Evolutionary conservation across 2,329 filamentous ascomycete genomes (phyloP).

Genomic region (Colletotrichum higginsianum): DNA sequence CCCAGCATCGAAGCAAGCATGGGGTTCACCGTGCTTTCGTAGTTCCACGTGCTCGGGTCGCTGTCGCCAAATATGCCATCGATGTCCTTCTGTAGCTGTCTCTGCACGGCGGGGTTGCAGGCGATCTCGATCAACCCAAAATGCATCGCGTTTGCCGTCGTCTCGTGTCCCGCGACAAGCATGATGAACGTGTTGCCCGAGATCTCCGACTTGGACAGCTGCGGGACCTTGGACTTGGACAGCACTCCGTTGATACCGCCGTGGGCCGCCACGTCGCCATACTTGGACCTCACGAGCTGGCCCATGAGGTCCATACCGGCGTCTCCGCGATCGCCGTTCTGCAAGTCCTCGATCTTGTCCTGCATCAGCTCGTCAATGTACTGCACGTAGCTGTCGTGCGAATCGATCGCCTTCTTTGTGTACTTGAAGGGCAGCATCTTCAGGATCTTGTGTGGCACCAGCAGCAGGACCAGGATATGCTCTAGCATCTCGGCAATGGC

Average conservation of each 20-base stretch:
- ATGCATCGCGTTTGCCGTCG: slow-evolving; percentile 82
- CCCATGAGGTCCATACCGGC: slow-evolving; percentile 69
- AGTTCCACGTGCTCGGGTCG: slow-evolving; percentile 77
- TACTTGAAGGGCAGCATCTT: slow-evolving; percentile 64
- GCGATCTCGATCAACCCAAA: slow-evolving; percentile 80
- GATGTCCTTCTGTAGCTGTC: slow-evolving; percentile 77
- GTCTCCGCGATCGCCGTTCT: slow-evolving; percentile 53
- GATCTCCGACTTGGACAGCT: slow-evolving; percentile 75
- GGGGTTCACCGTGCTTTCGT: slow-evolving; percentile 75
- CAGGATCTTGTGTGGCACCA: slow-evolving; percentile 72
- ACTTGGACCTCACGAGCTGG: slow-evolving; percentile 62
- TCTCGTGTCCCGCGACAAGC: slow-evolving; percentile 84
- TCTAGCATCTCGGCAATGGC: slow-evolving; percentile 75
- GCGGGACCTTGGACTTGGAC: slow-evolving; percentile 48
- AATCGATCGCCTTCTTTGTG: slow-evolving; percentile 66
- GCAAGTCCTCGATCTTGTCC: slow-evolving; percentile 67
- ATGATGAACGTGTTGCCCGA: slow-evolving; percentile 80
- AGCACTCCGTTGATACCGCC: slow-evolving; percentile 35
- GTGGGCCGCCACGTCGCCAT: slow-evolving; percentile 47
- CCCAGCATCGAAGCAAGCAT: slow-evolving; percentile 80
- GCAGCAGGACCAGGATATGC: slow-evolving; percentile 73
- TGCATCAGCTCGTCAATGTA: slow-evolving; percentile 80
- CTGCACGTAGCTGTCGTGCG: slow-evolving; percentile 74
- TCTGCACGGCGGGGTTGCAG: slow-evolving; percentile 74
- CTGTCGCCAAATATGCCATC: slow-evolving; percentile 73